phyloP scores from a whole-genome alignment of 176 grass and related monocot species.

The Triticum monococcum region DNA sequence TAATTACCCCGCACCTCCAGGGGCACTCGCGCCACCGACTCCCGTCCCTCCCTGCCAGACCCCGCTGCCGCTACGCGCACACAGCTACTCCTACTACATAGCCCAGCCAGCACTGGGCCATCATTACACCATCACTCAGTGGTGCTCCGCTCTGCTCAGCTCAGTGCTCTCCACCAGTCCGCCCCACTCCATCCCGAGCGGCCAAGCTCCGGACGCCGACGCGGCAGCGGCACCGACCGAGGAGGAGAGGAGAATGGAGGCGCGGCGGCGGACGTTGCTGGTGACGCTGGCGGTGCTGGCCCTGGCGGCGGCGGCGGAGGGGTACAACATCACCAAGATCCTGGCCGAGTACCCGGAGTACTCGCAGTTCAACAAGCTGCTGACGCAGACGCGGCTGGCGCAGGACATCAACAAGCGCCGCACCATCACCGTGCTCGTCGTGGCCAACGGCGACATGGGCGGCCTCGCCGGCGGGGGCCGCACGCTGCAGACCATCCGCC shows the following conservation, averaged over 20 bases:
- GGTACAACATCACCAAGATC: constrained; percentile 93
- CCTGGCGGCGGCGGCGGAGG: constrained; percentile 17
- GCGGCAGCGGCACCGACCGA: background rate
- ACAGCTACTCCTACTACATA: background rate
- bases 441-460: constrained; percentile 75
- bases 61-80: constrained; percentile 1
- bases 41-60: background rate
- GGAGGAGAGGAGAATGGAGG: background rate
- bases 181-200: background rate
- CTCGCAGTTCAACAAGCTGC: constrained; percentile 87
- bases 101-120: background rate
- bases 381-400: constrained; percentile 66
- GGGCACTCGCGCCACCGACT: background rate
- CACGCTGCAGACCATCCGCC: constrained; percentile 67
- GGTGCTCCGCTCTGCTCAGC: background rate
- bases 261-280: constrained; percentile 5
- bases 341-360: constrained; percentile 68
- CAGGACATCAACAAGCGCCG: constrained; percentile 83
- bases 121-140: background rate
- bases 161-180: background rate
- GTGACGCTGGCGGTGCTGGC: constrained; percentile 19
- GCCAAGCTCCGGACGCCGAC: background rate
- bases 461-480: constrained; percentile 40
- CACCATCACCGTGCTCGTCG: constrained; percentile 83
- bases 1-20: background rate